These are phyloP conservation scores for Arthrobotrys sphaeroides DNA, from an alignment of 2,329 filamentous ascomycete genomes.

Conservation along the genomic window DNA sequence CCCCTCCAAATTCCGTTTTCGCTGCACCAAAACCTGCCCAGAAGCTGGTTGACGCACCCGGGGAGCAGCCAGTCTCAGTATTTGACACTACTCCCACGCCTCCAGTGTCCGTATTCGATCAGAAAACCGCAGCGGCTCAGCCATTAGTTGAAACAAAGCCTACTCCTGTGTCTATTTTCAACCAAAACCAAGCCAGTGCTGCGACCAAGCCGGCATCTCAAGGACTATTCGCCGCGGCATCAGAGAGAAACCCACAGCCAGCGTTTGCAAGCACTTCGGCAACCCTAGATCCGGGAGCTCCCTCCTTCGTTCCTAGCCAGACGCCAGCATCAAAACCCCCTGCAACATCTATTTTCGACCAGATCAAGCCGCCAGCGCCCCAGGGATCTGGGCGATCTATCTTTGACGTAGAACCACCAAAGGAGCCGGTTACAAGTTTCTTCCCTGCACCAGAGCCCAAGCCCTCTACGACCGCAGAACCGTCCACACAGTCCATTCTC, in stretches of 20 bases:
- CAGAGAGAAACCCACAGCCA: background rate
- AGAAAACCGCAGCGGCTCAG: background rate
- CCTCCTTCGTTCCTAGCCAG: conserved; percentile 25
- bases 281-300: conserved; percentile 17
- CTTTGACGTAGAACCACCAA: conserved; percentile 23
- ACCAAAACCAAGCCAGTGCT: background rate
- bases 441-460: conserved; percentile 18
- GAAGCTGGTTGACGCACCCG: background rate
- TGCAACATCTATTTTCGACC: conserved; percentile 12
- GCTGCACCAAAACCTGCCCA: background rate
- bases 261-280: background rate
- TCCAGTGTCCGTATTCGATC: conserved; percentile 3
- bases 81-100: conserved; percentile 26
- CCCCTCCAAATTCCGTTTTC: conserved; percentile 11
- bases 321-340: conserved; percentile 14
- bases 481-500: background rate
- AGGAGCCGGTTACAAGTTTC: conserved; percentile 19
- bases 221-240: background rate
- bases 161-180: conserved; percentile 31
- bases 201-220: background rate
- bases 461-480: background rate
- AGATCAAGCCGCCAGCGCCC: background rate
- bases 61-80: conserved; percentile 7
- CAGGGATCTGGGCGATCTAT: conserved; percentile 14
- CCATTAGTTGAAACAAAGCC: background rate